A percentile compares a stretch with the other conserved stretches of the same genome.
phyloP scores from a whole-genome alignment of 1,284 basidiomycete genomes.

The Grifola frondosa region DNA sequence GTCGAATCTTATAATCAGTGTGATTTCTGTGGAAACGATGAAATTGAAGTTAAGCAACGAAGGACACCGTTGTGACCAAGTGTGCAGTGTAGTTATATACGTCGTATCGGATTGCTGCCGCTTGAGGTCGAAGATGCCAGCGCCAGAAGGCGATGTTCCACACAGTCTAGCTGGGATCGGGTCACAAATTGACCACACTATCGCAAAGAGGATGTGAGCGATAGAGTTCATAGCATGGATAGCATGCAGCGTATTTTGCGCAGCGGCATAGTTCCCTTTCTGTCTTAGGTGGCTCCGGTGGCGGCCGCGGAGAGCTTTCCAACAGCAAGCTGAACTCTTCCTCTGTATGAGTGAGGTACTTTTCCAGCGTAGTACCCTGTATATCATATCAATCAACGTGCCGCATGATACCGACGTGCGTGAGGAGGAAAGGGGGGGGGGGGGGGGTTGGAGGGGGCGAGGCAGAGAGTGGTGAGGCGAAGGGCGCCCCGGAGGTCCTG shows the following conservation, averaged over 20 bases:
- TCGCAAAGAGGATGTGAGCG: neutral
- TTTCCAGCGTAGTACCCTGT: conserved; percentile 92
- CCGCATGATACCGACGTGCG: no score
- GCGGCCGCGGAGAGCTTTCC: conserved; percentile 41
- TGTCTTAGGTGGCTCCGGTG: conserved; percentile 34
- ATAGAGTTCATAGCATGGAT: no score
- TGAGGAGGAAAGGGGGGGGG: no score
- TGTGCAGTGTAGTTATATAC: conserved; percentile 78
- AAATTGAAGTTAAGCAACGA: neutral
- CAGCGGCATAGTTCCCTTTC: conserved; percentile 62
- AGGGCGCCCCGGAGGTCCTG: no score
- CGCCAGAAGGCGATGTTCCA: conserved; percentile 79
- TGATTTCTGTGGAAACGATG: conserved; percentile 66
- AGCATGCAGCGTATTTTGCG: no score
- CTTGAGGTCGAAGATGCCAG: conserved; percentile 95
- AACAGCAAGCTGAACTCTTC: conserved; percentile 68
- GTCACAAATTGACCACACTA: conserved; percentile 81
- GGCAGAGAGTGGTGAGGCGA: no score
- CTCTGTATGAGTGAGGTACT: conserved; percentile 74
- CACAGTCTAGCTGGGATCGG: conserved; percentile 94
- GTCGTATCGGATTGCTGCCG: conserved; percentile 87
- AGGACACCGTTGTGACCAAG: no score
- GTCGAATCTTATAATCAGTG: conserved; percentile 73
- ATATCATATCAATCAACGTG: no score
- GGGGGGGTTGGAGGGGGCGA: no score